Evolutionary conservation across 129 eudicot species (phyloP).

Genomic region (Helianthus tuberosus): DNA sequence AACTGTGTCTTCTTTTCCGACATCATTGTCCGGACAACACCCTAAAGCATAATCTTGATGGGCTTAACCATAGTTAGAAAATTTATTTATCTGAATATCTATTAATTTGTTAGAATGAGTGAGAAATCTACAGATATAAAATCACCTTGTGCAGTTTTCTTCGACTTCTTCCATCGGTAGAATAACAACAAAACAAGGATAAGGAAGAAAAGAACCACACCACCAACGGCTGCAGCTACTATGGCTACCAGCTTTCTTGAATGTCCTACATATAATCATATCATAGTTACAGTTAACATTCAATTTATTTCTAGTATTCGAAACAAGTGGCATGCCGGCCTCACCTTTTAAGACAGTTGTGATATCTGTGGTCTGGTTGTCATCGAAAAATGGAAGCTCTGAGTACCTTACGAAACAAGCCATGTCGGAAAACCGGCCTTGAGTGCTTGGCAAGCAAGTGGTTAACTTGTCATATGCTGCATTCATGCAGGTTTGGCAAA

Average conservation of each 20-base stretch:
- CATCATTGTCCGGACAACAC: no score
- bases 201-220: constrained; percentile 22
- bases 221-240: constrained; percentile 50
- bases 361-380: constrained; percentile 54
- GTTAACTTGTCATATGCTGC: constrained; percentile 38
- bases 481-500: constrained; percentile 58
- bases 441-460: constrained; percentile 50
- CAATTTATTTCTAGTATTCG: neutral
- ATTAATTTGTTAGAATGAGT: no score
- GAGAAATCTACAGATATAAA: neutral
- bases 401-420: constrained; percentile 74
- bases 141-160: constrained; percentile 46
- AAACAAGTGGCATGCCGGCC: neutral
- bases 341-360: constrained; percentile 52
- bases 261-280: constrained; percentile 38
- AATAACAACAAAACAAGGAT: constrained; percentile 3
- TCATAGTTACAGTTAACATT: neutral
- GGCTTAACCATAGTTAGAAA: no score
- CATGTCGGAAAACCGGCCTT: constrained; percentile 58
- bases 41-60: no score
- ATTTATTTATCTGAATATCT: no score
- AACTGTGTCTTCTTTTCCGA: no score
- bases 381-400: neutral
- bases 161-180: constrained; percentile 29
- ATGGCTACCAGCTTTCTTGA: constrained; percentile 48